These are phyloP conservation scores for Corymbia calophylla DNA, from an alignment of 441 rosid species.

Conservation along the genomic window DNA sequence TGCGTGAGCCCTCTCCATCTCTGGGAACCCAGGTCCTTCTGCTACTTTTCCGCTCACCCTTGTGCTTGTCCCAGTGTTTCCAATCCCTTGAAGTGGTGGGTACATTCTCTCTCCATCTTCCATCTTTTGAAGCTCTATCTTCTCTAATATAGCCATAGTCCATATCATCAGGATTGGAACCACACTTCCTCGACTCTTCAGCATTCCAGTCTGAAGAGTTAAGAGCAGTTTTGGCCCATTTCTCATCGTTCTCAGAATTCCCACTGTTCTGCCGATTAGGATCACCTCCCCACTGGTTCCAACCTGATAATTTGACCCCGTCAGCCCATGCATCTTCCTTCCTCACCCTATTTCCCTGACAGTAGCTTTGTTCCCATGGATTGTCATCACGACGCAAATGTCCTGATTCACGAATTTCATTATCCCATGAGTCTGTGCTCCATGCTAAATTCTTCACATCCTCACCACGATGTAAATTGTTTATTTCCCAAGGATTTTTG, in stretches of 20 bases:
- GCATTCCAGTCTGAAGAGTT: conserved; percentile 17
- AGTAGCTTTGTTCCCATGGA: conserved; percentile 34
- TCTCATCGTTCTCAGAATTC: conserved; percentile 5
- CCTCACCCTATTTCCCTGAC: conserved; percentile 16
- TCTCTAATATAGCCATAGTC: conserved; percentile 1
- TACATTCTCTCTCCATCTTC: conserved; percentile 14
- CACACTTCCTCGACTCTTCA: conserved; percentile 4
- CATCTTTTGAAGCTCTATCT: conserved; percentile 6
- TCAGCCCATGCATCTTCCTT: conserved; percentile 24
- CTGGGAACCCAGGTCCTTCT: conserved; percentile 20
- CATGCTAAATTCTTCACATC: conserved; percentile 3
- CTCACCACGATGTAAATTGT: background rate
- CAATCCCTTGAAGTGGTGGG: conserved; percentile 17
- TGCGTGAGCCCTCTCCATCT: conserved; percentile 29
- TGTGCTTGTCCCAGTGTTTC: conserved; percentile 11
- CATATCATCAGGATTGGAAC: conserved; percentile 15
- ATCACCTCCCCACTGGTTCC: conserved; percentile 10
- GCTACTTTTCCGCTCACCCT: conserved; percentile 5
- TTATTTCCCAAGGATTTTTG: conserved; percentile 32
- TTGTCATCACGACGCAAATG: conserved; percentile 14
- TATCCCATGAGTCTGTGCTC: conserved; percentile 18
- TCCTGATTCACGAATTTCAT: background rate
- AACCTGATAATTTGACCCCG: background rate
- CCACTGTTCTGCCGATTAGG: conserved; percentile 1
- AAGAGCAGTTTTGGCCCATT: conserved; percentile 10